Evolutionary conservation across 2,329 filamentous ascomycete species (phyloP), one percentile per base, ranked within the genome.

Genomic region (Aspergillus ibericus): DNA sequence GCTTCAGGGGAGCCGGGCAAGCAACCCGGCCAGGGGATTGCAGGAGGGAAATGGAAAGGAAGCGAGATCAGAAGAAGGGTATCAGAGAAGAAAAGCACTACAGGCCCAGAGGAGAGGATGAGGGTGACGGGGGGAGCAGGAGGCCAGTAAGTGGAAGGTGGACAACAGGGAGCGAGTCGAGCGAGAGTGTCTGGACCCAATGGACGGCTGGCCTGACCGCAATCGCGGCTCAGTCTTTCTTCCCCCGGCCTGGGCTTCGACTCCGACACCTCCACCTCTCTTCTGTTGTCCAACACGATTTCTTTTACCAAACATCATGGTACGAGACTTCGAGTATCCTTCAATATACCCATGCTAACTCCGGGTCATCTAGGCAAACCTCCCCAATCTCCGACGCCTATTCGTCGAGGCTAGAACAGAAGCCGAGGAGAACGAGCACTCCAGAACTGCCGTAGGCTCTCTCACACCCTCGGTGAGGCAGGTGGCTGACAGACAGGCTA

Each of bases 321-420:
- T 53, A 53, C 8, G 36, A 9, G 3, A 10, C 25, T 16, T 16
- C 2, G 9, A 10, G 12, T 16, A 12, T 18, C 15, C 7, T 27
- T 2, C 22, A 15, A 25, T 6, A 2, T 9, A 12, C 0, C 25
- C 16, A 32, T 10, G 9, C 25, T 48, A 10, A 48, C n/a, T 10
- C 9, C 29, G 9, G 29, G 1, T 32, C 9, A 32, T 9, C 25
- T 16, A 78, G 76, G 76, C 75, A 13, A 77, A 78, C 73, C 86
- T 98, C 53, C 95, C 95, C 35, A 98, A 99, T 72, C 84, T 99
- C n/a, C 88, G 95, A 52, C 90, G 95, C 13, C 88, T 99, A 60
- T 98, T 99, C 72, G 93, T 97, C 54, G 93, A 98, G 78, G 90
- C 93, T 32, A 85, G 95, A 59, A 93, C 91, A 3, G 93, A 98